Evolutionary conservation across 2,329 filamentous ascomycete species (phyloP), one percentile per base, ranked within the genome.

Genomic region (Didymella lethalis): DNA sequence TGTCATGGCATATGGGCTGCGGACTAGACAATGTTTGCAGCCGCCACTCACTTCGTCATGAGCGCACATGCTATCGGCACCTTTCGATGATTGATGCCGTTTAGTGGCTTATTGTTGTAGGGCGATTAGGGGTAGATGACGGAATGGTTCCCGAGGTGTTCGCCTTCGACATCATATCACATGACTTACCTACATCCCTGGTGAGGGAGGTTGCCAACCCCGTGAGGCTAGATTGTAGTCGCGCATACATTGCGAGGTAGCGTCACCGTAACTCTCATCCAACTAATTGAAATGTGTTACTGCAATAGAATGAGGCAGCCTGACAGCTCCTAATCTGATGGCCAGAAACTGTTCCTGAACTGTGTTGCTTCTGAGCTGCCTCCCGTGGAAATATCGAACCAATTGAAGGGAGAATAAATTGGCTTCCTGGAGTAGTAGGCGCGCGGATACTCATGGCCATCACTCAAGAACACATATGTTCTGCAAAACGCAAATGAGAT

Each of bases 91-190:
- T 31, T 36, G 25, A 40, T 46, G 53, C 38, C 31, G 46, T 40
- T 38, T 38, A 50, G 40, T 31, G 31, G 40, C 53, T 23, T 46
- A 12, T 55, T n/a, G 41, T 18, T 18, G 41, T 57, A 41, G 47
- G 20, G 32, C 32, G 32, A 36, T 36, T 16, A 36, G 32, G 31
- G 44, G 43, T 20, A 44, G 23, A 8, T n/a, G 6, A 20, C 18
- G 18, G 18, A 1, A 18, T 55, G 28, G 47, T 56, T 28, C 47
- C 38, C 28, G 46, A 56, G 36, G 16, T 4, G 36, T 38, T 38
- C 36, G 34, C 18, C 18, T 18, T 18, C 18, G 18, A 18, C 18
- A 18, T 18, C 18, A 18, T 18, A 18, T 18, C 1, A 18, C 18
- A 18, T 18, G 18, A 18, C 18, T 18, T 18, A 18, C 18, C 18